Evolutionary conservation across 805 yeast genomes (phyloP).

Genomic region (Candida chauliodis): DNA sequence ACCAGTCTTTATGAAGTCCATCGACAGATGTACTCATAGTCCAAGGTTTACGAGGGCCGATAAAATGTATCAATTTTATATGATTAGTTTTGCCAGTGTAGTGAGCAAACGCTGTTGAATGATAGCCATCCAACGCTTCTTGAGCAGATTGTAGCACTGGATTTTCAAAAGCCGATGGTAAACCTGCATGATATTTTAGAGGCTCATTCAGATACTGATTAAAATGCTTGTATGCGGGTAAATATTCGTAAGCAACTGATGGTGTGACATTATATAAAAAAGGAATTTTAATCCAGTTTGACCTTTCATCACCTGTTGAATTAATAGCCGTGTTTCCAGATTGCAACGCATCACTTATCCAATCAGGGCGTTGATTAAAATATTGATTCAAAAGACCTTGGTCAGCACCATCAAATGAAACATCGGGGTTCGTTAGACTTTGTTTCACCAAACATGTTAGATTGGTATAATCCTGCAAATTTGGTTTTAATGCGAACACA

Average conservation of each 20-base stretch:
- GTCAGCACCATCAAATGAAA: constrained; percentile 82
- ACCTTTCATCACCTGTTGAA: constrained; percentile 4
- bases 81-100: constrained; percentile 16
- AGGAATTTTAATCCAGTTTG: constrained; percentile 69
- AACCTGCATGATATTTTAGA: too few species aligned
- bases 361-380: constrained; percentile 46
- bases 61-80: constrained; percentile 60
- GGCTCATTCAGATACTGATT: constrained; percentile 8
- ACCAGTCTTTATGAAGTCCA: constrained; percentile 30
- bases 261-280: constrained; percentile 82
- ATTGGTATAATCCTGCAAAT: constrained; percentile 33
- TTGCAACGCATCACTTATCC: constrained; percentile 23
- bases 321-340: constrained; percentile 1
- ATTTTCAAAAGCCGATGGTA: background rate
- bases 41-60: constrained; percentile 66
- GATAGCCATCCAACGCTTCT: constrained; percentile 15
- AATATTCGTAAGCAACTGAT: constrained; percentile 59
- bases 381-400: constrained; percentile 84
- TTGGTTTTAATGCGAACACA: constrained; percentile 59
- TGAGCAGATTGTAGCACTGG: constrained; percentile 6
- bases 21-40: constrained; percentile 16
- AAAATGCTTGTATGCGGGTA: constrained; percentile 65
- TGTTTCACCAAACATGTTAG: constrained; percentile 30
- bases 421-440: constrained; percentile 13
- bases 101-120: constrained; percentile 17